Evolutionary conservation across 306 rosid species (phyloP), one percentile per base, ranked within the genome.

Genomic region (Begonia peltatifolia): DNA sequence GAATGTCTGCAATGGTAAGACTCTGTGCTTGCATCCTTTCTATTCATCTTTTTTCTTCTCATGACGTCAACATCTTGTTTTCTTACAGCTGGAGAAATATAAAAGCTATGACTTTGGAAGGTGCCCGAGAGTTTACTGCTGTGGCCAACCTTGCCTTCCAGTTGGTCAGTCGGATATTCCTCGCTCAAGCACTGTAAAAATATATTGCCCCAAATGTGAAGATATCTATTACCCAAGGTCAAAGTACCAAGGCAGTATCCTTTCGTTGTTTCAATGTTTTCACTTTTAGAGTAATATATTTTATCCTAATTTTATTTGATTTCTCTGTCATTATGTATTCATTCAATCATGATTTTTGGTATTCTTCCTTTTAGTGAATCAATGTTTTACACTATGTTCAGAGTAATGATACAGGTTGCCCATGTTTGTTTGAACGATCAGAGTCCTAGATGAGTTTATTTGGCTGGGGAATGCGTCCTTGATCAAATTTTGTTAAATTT

Each of bases 191-290:
- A 89, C 97, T 12, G 94, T 89, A 68, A 89, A 89, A 71, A 89
- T 89, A 67, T 89, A 85, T 65, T 89, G 97, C 74, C 94, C 97
- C 16, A 85, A 87, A 69, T 89, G 97, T 53, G 97, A 89, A 78
- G 97, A 89, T 69, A 78, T 82, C 58, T 89, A 89, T 70, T 89
- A 90, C 75, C 99, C 99, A 23, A 94, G 95, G 44, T 83, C 99
- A 63, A 90, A 86, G 81, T 83, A 86, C 75, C 99, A 90, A 85
- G 97, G 97, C 88, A 90, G 99, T 90, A 90, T 90, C 99, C 99
- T 86, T 83, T n/a, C 47, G 35, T 46, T 46, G 54, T 23, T 58
- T 55, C 30, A 42, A 14, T 62, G 11, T 20, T 42, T 8, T 44
- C 47, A 12, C 17, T 16, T 38, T 12, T 41, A 47, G 35, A 12